Evolutionary conservation across 257 asterid species (phyloP), one percentile per base, ranked within the genome.

Genomic region (Solanum pimpinellifolium): DNA sequence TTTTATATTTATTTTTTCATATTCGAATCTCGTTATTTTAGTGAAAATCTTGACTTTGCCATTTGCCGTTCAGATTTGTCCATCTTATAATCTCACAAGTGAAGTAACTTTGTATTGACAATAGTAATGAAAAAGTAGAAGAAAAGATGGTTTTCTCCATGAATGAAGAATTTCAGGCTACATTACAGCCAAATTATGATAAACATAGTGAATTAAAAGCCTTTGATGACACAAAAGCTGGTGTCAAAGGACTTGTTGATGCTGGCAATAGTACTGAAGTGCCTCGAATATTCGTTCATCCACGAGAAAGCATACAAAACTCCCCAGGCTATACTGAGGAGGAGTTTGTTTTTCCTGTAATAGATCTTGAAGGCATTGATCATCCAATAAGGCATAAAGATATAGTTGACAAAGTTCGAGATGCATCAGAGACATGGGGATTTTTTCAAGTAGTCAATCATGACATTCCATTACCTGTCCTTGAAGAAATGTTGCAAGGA

Each of bases 161-260:
- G 11, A 8, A 11, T 35, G 60, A 60, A 49, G 59, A 87, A 46
- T 29, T 15, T 84, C 47, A 76, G 14, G 59, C 60, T 70, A 78
- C 88, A 11, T 14, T 10, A 1, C 56, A 89, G 35, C 9, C 52
- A 8, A 83, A 29, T 10, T 86, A 87, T 23, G 91, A 94, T 59
- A 93, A 93, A 15, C 69, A 85, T 23, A 81, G 44, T 29, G 93
- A 91, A 47, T 66, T 94, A 37, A 89, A 88, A 74, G 92, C 90
- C 3, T 95, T 94, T 69, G 98, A 95, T 21, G 94, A 91, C 21
- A 90, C 96, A 0, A 93, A 92, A 83, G 84, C 93, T 1, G 98
- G 98, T 35, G 98, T 93, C 6, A 95, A 94, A 90, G 98, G 98
- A 1, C 89, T 93, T 11, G 93, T 90, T 14, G 98, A 94, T 62